These are phyloP conservation scores for Aspergillus ellipticus DNA, from an alignment of 495 filamentous ascomycete genomes.

Conservation along the genomic window DNA sequence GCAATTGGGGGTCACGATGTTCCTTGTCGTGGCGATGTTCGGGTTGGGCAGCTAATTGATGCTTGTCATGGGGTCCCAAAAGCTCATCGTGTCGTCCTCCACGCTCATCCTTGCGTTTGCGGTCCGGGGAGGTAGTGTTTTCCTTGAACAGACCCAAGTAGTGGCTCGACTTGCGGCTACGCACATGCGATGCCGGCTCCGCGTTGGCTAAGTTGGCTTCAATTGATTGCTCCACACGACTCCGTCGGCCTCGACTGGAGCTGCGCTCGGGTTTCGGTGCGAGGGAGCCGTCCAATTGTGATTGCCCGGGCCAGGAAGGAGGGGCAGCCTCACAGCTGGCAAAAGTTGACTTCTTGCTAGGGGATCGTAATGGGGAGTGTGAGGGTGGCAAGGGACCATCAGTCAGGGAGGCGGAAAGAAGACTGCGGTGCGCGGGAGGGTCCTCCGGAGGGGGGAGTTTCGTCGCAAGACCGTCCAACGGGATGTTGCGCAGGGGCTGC, in stretches of 20 bases:
- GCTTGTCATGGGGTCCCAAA: constrained; percentile 16
- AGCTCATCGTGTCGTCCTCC: constrained; percentile 25
- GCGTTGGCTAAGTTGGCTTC: constrained; percentile 71
- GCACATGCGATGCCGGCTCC: constrained; percentile 67
- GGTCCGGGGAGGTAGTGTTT: constrained; percentile 59
- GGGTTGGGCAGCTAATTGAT: constrained; percentile 8
- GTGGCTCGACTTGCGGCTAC: constrained; percentile 93
- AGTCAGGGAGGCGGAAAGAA: constrained; percentile 29
- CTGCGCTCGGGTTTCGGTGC: constrained; percentile 30
- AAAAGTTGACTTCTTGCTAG: constrained; percentile 17
- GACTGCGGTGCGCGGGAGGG: constrained; percentile 22
- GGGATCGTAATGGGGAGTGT: constrained; percentile 18
- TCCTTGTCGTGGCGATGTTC: constrained; percentile 10
- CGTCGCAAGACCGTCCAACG: constrained; percentile 25
- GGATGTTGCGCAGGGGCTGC: constrained; percentile 14
- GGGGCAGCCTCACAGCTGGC: constrained; percentile 18
- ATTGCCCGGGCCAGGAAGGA: constrained; percentile 18
- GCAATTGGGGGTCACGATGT: constrained; percentile 5
- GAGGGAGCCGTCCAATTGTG: constrained; percentile 12
- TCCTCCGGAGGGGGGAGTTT: constrained; percentile 18
- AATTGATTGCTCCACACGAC: constrained; percentile 75
- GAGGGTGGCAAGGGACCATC: constrained; percentile 20
- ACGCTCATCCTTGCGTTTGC: constrained; percentile 40
- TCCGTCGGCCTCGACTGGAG: constrained; percentile 41
- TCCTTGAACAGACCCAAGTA: constrained; percentile 90